phyloP scores from a whole-genome alignment of 2,329 filamentous ascomycete species.

The Aspergillus unguis region DNA sequence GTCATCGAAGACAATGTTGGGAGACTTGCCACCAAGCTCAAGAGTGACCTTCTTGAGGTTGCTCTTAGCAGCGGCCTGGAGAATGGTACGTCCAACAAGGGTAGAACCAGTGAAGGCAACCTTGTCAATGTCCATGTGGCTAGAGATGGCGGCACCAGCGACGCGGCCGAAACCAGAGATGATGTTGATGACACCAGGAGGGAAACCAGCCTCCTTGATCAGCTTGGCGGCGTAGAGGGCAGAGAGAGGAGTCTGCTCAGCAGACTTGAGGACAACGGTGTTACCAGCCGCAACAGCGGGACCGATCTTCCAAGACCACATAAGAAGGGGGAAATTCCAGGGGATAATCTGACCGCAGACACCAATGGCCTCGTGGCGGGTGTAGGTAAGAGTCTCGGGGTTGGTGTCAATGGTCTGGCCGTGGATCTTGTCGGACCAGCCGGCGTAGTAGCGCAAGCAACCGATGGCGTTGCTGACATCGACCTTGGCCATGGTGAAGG shows the following conservation, averaged over 20 bases:
- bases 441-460: constrained; percentile 81
- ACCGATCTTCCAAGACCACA: constrained; percentile 84
- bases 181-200: constrained; percentile 59
- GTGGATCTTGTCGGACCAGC: constrained; percentile 93
- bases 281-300: constrained; percentile 63
- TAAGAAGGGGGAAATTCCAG: constrained; percentile 83
- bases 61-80: constrained; percentile 60
- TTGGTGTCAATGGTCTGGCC: constrained; percentile 81
- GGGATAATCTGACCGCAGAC: constrained; percentile 87
- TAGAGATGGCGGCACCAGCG: constrained; percentile 66
- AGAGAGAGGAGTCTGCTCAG: constrained; percentile 65
- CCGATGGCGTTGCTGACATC: constrained; percentile 68
- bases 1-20: constrained; percentile 27
- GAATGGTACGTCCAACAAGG: constrained; percentile 57
- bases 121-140: constrained; percentile 64
- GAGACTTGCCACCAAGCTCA: constrained; percentile 27
- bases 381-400: constrained; percentile 80
- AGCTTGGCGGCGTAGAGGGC: constrained; percentile 58
- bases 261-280: constrained; percentile 61
- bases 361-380: constrained; percentile 71
- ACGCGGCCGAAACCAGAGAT: constrained; percentile 73
- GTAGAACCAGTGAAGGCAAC: constrained; percentile 63
- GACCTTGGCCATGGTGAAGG: constrained; percentile 53
- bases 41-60: constrained; percentile 65
- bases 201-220: constrained; percentile 59